Conservation (phyloP, 768 basidiomycete species). For the Clitopilus passeckerianus region DNA sequence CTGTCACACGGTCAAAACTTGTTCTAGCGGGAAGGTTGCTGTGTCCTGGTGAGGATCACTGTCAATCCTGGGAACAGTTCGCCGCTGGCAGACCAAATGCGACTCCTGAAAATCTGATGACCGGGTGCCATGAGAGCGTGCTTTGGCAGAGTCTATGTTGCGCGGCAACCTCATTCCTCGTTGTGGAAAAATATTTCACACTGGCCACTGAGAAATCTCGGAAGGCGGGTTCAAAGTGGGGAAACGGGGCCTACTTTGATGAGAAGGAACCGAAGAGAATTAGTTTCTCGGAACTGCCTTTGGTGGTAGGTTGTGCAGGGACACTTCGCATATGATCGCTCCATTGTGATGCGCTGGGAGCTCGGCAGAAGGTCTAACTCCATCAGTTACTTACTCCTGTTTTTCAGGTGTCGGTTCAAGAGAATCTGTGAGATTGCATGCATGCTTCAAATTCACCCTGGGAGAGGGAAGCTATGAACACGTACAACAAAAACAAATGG, state of each 20-base stretch:
- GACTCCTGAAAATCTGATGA: not conserved
- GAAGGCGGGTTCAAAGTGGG: not conserved
- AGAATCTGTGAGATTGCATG: too few relatives aligned
- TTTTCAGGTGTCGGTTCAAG: too few relatives aligned
- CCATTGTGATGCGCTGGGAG: not conserved
- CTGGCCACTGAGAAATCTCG: too few relatives aligned
- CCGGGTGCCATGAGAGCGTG: not conserved
- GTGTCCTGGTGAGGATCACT: not conserved
- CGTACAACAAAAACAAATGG: too few relatives aligned
- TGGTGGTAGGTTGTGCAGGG: not conserved
- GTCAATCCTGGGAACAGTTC: not conserved
- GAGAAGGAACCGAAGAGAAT: not conserved
- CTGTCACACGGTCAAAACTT: not conserved
- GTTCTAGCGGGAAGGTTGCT: not conserved
- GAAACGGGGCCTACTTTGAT: not conserved
- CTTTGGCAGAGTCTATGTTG: not conserved
- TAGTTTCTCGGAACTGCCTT: not conserved
- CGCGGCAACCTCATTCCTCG: not conserved
- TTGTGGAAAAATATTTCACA: not conserved
- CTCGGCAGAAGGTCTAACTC: not conserved
- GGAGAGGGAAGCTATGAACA: too few relatives aligned
- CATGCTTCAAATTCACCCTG: too few relatives aligned
- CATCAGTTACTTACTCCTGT: too few relatives aligned
- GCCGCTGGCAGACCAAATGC: not conserved
- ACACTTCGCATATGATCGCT: not conserved